These are phyloP conservation scores for Lactarius deliciosus DNA, from an alignment of 768 basidiomycete genomes.

Conservation along the genomic window DNA sequence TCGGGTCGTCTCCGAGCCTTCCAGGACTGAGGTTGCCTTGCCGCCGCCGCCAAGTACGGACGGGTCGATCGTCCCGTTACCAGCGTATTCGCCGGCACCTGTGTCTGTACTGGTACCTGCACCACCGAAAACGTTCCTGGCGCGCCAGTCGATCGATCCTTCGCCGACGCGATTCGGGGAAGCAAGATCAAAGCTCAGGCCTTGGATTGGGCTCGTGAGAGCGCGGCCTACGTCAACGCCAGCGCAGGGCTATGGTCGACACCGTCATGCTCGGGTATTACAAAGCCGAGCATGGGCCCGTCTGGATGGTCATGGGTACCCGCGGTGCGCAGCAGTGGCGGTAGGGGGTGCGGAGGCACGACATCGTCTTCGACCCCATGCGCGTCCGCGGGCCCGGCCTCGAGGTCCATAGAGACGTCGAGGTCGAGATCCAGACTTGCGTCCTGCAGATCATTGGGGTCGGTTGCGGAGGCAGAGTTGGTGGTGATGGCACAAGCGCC, in stretches of 20 bases:
- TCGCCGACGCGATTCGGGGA: background rate
- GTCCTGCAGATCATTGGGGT: background rate
- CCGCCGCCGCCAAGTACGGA: slow-evolving; percentile 21
- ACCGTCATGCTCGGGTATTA: slow-evolving; percentile 3
- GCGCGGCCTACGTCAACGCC: background rate
- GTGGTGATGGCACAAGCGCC: background rate
- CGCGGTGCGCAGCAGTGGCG: background rate
- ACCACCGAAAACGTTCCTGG: background rate
- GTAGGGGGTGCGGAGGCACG: slow-evolving; percentile 3
- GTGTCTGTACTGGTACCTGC: background rate
- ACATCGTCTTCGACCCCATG: background rate
- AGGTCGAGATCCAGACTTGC: background rate
- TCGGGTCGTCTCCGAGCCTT: background rate
- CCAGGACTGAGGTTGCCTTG: slow-evolving; percentile 1
- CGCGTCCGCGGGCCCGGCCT: background rate
- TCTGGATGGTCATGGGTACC: slow-evolving; percentile 11
- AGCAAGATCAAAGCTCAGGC: background rate
- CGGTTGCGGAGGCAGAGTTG: too few relatives aligned
- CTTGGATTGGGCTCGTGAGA: background rate
- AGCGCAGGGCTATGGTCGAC: background rate
- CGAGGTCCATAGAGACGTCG: slow-evolving; percentile 9
- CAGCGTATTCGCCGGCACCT: slow-evolving; percentile 7
- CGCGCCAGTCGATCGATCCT: slow-evolving; percentile 13
- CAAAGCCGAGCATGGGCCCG: slow-evolving; percentile 20
- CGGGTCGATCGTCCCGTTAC: slow-evolving; percentile 28